Conservation (phyloP, 164 flowering plant species). For the Nymphaea thermarum region DNA sequence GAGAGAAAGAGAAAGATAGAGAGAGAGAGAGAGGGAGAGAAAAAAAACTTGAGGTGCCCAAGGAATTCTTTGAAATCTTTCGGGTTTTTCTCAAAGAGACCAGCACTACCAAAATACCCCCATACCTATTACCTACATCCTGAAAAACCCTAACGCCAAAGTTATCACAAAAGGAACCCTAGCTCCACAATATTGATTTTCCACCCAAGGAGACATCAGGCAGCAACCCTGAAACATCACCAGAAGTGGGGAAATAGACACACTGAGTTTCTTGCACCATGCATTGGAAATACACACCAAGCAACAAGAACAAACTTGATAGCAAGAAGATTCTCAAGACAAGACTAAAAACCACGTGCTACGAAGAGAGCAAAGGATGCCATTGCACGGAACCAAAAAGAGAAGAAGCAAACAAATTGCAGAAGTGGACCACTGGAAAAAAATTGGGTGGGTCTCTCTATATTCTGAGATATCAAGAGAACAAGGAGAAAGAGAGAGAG, state of each 20-base stretch:
- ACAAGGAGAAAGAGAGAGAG: neutral
- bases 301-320: neutral
- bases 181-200: neutral
- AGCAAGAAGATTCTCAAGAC: neutral
- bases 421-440: neutral
- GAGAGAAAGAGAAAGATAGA: too few relatives aligned
- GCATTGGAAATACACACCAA: neutral
- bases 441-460: neutral
- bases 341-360: neutral
- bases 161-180: neutral
- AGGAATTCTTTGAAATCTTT: neutral
- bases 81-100: neutral
- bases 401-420: neutral
- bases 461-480: neutral
- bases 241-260: neutral
- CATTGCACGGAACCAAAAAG: neutral
- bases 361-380: neutral
- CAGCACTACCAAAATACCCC: neutral
- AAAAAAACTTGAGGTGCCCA: neutral
- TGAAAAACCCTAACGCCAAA: neutral
- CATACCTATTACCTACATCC: neutral
- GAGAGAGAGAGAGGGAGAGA: neutral
- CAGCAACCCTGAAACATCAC: neutral
- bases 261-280: neutral
- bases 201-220: neutral